These are phyloP conservation scores for Eutrema japonicum DNA, from an alignment of 345 rosid species.

Conservation along the genomic window DNA sequence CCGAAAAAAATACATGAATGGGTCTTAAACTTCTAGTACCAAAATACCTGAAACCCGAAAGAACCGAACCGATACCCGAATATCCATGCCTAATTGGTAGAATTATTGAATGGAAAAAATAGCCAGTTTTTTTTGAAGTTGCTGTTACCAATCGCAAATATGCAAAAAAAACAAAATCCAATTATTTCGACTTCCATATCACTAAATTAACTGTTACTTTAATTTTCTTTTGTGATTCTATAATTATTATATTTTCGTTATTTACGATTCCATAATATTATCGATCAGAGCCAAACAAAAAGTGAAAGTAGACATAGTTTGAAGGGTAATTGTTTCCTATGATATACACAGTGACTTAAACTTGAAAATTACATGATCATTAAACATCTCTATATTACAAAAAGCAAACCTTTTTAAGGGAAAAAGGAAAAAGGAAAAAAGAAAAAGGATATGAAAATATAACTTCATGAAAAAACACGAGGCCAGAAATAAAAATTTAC, in stretches of 20 bases:
- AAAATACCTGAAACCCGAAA: too few species aligned
- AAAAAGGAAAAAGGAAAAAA: neutral
- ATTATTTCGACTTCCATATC: neutral
- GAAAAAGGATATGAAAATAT: neutral
- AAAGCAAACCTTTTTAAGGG: neutral
- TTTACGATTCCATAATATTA: neutral
- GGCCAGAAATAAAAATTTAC: constrained; percentile 20
- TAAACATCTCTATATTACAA: constrained; percentile 7
- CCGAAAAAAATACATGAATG: too few species aligned
- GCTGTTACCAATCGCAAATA: neutral
- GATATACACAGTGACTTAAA: constrained; percentile 25
- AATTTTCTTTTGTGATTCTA: neutral
- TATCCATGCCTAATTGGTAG: too few species aligned
- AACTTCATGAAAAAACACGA: constrained; percentile 23
- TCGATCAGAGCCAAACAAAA: neutral
- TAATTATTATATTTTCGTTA: neutral
- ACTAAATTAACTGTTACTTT: neutral
- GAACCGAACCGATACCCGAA: too few species aligned
- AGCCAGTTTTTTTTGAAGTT: neutral
- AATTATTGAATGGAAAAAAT: neutral
- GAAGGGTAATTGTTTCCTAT: neutral
- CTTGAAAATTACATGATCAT: constrained; percentile 16
- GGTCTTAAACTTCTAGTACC: too few species aligned
- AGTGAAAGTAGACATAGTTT: neutral
- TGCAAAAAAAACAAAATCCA: too few species aligned